Conservation (phyloP, 2,329 filamentous ascomycete species). For the Sclerotinia subarctica region DNA sequence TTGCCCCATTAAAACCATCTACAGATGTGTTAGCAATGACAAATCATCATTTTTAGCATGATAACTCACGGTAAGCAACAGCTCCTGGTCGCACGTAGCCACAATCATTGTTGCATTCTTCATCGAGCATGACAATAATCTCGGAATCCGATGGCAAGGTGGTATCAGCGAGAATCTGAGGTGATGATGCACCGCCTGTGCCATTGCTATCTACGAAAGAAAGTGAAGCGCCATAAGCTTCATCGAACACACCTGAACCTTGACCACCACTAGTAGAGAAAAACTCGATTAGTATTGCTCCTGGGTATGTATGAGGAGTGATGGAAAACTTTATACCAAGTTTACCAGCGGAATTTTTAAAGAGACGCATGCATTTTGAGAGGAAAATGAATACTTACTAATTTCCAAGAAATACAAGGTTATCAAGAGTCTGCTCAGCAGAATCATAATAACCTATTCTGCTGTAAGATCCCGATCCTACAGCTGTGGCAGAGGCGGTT, state of each 20-base stretch:
- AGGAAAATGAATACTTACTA: slow-evolving; percentile 27
- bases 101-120: slow-evolving; percentile 48
- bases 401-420: slow-evolving; percentile 58
- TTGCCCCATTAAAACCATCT: slow-evolving; percentile 68
- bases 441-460: slow-evolving; percentile 50
- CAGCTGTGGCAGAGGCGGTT: slow-evolving; percentile 23
- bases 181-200: slow-evolving; percentile 45
- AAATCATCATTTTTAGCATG: neutral
- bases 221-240: slow-evolving; percentile 20
- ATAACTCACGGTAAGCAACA: slow-evolving; percentile 48
- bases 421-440: slow-evolving; percentile 44
- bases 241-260: slow-evolving; percentile 53
- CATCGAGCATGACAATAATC: slow-evolving; percentile 50
- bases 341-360: too few relatives aligned
- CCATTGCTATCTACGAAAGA: slow-evolving; percentile 45
- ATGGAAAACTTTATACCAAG: neutral
- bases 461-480: slow-evolving; percentile 38
- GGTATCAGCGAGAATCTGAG: slow-evolving; percentile 49
- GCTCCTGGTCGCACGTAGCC: slow-evolving; percentile 48
- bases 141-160: slow-evolving; percentile 49
- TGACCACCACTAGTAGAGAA: slow-evolving; percentile 43
- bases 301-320: neutral
- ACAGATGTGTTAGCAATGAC: slow-evolving; percentile 24
- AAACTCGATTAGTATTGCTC: neutral
- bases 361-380: neutral